Evolutionary conservation across 352 stramenopile species (phyloP).

Genomic region (Phytopythium chamaehyphon): DNA sequence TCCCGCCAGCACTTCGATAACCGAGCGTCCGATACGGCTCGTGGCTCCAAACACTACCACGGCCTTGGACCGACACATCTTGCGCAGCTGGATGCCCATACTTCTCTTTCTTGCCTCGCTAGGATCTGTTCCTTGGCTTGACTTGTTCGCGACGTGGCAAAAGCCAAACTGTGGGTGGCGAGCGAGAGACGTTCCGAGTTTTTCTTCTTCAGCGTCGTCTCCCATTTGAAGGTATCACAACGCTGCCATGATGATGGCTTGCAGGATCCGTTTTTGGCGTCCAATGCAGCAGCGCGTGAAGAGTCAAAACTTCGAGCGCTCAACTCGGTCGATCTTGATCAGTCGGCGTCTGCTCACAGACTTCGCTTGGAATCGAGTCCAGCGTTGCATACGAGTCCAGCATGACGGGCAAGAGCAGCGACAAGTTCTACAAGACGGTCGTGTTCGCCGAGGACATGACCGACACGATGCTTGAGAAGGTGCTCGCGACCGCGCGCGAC

Average conservation of each 20-base stretch:
- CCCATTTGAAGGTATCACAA: too few relatives aligned
- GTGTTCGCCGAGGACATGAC: constrained; percentile 95
- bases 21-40: constrained; percentile 54
- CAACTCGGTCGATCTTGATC: not conserved
- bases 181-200: not conserved
- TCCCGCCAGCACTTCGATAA: constrained; percentile 41
- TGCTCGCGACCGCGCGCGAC: constrained; percentile 84
- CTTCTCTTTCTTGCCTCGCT: not conserved
- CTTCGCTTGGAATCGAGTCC: too few relatives aligned
- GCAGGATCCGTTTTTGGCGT: too few relatives aligned
- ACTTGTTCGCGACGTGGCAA: not conserved
- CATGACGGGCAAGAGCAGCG: constrained; percentile 64
- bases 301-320: not conserved
- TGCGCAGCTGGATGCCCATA: constrained; percentile 59
- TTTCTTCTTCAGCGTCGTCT: constrained; percentile 10
- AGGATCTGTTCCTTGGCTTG: not conserved
- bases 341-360: too few relatives aligned
- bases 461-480: constrained; percentile 92
- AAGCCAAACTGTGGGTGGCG: not conserved
- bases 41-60: constrained; percentile 78
- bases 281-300: not conserved
- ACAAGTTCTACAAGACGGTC: constrained; percentile 90
- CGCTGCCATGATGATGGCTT: too few relatives aligned
- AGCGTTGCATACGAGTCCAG: too few relatives aligned
- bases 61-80: constrained; percentile 49